Evolutionary conservation across 2,329 filamentous ascomycete species (phyloP).

Genomic region (Colletotrichum liriopes): DNA sequence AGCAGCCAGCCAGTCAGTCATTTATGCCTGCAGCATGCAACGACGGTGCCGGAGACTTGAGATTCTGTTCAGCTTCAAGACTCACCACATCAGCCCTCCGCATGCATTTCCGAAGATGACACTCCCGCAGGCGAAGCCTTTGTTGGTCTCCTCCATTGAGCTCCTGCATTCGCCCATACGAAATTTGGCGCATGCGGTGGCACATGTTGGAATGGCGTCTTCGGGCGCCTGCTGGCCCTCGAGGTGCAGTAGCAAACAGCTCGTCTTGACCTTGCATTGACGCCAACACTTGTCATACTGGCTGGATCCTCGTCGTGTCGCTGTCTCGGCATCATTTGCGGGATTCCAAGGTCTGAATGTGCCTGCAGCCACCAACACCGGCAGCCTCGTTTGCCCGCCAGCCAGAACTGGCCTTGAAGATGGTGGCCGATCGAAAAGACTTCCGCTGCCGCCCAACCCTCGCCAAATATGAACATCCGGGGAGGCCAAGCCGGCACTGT

Average conservation of each 20-base stretch:
- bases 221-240: slow-evolving; percentile 17
- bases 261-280: neutral
- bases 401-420: slow-evolving; percentile 5
- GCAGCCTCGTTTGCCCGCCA: neutral
- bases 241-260: slow-evolving; percentile 13
- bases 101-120: neutral
- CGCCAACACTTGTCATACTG: neutral
- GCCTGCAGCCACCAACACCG: slow-evolving; percentile 10
- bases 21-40: neutral
- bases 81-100: neutral
- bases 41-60: neutral
- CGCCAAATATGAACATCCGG: slow-evolving; percentile 22
- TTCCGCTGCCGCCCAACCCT: slow-evolving; percentile 17
- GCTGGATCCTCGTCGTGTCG: neutral
- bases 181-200: slow-evolving; percentile 17
- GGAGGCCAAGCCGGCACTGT: slow-evolving; percentile 22
- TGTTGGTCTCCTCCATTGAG: neutral
- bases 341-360: neutral
- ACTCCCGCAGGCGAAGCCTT: neutral
- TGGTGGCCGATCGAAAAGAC: neutral
- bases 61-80: neutral
- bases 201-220: slow-evolving; percentile 27
- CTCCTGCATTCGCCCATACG: slow-evolving; percentile 24
- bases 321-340: slow-evolving; percentile 17
- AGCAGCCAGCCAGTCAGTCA: neutral